phyloP scores from a whole-genome alignment of 23 red algal genomes.

The Gracilariopsis chorda region DNA sequence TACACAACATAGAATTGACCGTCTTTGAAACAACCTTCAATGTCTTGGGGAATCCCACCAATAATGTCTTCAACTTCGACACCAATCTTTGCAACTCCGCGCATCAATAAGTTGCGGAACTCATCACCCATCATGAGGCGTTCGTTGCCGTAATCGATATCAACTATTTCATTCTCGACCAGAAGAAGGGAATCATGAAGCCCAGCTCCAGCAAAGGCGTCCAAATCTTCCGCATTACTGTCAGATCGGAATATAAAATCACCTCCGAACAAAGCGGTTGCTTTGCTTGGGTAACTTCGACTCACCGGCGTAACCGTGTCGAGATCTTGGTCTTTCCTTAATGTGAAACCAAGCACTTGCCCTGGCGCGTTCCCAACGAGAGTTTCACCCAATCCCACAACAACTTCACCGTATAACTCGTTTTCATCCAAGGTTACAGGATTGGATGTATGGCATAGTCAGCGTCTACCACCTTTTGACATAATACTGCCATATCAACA shows the following conservation, averaged over 20 bases:
- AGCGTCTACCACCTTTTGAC: conserved; percentile 84
- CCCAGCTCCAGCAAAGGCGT: conserved; percentile 76
- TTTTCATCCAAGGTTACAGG: conserved; percentile 40
- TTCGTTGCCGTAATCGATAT: conserved; percentile 48
- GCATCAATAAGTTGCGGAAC: conserved; percentile 27
- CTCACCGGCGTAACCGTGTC: conserved; percentile 23
- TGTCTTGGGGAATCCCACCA: conserved; percentile 59
- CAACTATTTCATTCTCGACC: background rate
- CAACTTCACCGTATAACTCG: conserved; percentile 55
- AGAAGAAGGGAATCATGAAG: conserved; percentile 59
- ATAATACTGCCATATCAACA: conserved; percentile 94
- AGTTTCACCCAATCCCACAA: conserved; percentile 62
- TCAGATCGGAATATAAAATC: conserved; percentile 71
- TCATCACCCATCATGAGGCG: conserved; percentile 45
- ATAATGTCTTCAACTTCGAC: conserved; percentile 50
- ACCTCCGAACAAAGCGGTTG: conserved; percentile 38
- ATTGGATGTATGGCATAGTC: conserved; percentile 88
- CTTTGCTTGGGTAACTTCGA: conserved; percentile 46
- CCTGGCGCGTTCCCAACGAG: conserved; percentile 72
- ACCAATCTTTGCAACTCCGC: conserved; percentile 10
- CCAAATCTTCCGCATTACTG: conserved; percentile 77
- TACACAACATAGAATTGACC: conserved; percentile 84
- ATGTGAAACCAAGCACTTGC: conserved; percentile 61
- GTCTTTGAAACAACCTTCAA: conserved; percentile 82
- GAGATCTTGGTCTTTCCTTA: conserved; percentile 22